Conservation (phyloP, 257 asterid species). For the Solanum phureja region DNA sequence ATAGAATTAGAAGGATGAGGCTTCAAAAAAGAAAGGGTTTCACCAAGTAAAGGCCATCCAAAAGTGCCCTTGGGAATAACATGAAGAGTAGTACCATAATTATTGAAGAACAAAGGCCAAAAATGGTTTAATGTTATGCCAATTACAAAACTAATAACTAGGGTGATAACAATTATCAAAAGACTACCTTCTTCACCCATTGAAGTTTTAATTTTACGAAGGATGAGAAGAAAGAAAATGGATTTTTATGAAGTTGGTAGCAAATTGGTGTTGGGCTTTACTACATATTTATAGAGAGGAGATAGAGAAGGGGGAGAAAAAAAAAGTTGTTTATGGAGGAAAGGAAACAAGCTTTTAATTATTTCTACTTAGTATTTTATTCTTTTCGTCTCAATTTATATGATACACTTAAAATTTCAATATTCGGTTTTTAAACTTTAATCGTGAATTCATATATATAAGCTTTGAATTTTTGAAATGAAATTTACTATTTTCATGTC, state of each 20-base stretch:
- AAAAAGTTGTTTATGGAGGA: not conserved
- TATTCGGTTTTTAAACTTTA: too few species aligned
- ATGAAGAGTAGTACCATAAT: not conserved
- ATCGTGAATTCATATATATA: too few species aligned
- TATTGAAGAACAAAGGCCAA: constrained; percentile 39
- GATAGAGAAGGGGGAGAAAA: not conserved
- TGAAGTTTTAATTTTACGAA: not conserved
- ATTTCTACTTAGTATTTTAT: not conserved
- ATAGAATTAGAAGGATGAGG: constrained; percentile 61
- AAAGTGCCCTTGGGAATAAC: constrained; percentile 43
- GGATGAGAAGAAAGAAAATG: not conserved
- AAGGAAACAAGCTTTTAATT: constrained; percentile 3
- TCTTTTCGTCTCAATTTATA: not conserved
- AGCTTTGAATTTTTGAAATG: too few species aligned
- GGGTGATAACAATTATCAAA: not conserved
- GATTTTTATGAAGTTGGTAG: constrained; percentile 14
- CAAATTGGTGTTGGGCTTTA: constrained; percentile 6
- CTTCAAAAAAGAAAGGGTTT: constrained; percentile 55
- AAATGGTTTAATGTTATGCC: constrained; percentile 45
- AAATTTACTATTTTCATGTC: too few species aligned
- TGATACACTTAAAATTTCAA: too few species aligned
- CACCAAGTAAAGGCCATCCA: constrained; percentile 74
- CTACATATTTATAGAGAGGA: constrained; percentile 21
- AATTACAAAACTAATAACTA: constrained; percentile 7
- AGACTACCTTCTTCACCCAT: constrained; percentile 9